Evolutionary conservation across 1,139 yeast genomes (phyloP), one percentile per base, ranked within the genome.

Genomic region (Kodamaea arcana): DNA sequence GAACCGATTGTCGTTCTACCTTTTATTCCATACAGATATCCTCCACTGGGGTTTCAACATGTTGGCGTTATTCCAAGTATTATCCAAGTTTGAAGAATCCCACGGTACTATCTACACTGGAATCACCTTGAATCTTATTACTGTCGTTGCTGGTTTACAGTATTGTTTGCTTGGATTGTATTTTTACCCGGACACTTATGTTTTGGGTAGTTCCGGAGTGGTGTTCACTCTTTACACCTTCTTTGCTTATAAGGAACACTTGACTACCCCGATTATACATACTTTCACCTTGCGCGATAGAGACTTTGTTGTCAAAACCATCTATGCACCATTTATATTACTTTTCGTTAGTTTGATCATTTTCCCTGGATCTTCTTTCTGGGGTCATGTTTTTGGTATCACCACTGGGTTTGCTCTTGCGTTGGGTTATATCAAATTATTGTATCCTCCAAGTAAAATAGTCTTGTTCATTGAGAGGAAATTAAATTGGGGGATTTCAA

Each of bases 101-200:
- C 83, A 87, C 48, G 97, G 97, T 8, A 88, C 97, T 0, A 81
- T 90, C 1, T 78, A 85, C 54, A 84, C 97, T 2, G 97, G 95
- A 2, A 69, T 90, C 34, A 81, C 88, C 15, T 65, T 90, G 40
- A 86, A 87, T 55, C 65, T 84, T 18, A 60, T 83, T 37, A 83
- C 95, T 0, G 80, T 83, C 1, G 59, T 78, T 7, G 72, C 92
- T 1, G 96, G 84, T 4, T 53, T 88, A 16, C 75, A 77, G 21
- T 85, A 78, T 60, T 75, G 85, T 49, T 7, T 65, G 6, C 49
- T 81, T 2, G 83, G 88, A 0, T 51, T 66, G 36, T 15, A 75
- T 2, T 58, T 83, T 10, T 76, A 65, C 43, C 81, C 83, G n/a
- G 51, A 66, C 11, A 62, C 70, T 2, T 63, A 72, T 15, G 82